These are phyloP conservation scores for Phytophthora lateralis DNA, from an alignment of 352 stramenopile genomes.

Conservation along the genomic window DNA sequence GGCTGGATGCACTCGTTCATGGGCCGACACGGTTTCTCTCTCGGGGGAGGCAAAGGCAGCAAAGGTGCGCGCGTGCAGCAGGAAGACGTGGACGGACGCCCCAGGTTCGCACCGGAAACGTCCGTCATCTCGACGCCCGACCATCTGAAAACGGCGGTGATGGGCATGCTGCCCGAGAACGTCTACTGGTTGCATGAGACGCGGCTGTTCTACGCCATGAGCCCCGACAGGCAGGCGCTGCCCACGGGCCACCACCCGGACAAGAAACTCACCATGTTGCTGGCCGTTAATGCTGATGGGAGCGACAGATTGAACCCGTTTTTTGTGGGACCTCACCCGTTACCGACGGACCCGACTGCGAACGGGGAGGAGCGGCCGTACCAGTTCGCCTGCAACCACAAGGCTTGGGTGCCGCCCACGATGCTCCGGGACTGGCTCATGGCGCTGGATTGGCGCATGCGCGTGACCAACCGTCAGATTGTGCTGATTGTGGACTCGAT, in stretches of 20 bases:
- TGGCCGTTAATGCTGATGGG: slow-evolving; percentile 71
- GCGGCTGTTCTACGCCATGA: slow-evolving; percentile 54
- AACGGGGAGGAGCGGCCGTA: slow-evolving; percentile 37
- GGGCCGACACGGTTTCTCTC: slow-evolving; percentile 69
- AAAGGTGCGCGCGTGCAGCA: slow-evolving; percentile 25
- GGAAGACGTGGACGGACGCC: slow-evolving; percentile 30
- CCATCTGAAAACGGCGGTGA: slow-evolving; percentile 51
- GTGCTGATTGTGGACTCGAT: slow-evolving; percentile 70
- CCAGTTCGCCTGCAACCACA: slow-evolving; percentile 74
- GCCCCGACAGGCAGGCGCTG: slow-evolving; percentile 35
- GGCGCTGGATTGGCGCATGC: slow-evolving; percentile 80
- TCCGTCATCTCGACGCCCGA: slow-evolving; percentile 52
- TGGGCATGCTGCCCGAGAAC: slow-evolving; percentile 56
- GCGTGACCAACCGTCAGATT: slow-evolving; percentile 70
- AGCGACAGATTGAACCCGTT: slow-evolving; percentile 76
- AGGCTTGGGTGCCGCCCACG: slow-evolving; percentile 73
- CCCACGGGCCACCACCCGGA: slow-evolving; percentile 34
- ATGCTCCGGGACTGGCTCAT: slow-evolving; percentile 82
- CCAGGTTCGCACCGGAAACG: slow-evolving; percentile 34
- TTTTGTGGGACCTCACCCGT: slow-evolving; percentile 53
- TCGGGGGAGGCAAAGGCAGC: slow-evolving; percentile 31
- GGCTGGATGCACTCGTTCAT: slow-evolving; percentile 88
- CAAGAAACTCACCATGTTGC: slow-evolving; percentile 61
- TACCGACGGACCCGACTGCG: slow-evolving; percentile 20
- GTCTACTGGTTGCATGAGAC: slow-evolving; percentile 84